Evolutionary conservation across 371 early-diverging fungal species (phyloP).

Genomic region (Conidiobolus incongruus): DNA sequence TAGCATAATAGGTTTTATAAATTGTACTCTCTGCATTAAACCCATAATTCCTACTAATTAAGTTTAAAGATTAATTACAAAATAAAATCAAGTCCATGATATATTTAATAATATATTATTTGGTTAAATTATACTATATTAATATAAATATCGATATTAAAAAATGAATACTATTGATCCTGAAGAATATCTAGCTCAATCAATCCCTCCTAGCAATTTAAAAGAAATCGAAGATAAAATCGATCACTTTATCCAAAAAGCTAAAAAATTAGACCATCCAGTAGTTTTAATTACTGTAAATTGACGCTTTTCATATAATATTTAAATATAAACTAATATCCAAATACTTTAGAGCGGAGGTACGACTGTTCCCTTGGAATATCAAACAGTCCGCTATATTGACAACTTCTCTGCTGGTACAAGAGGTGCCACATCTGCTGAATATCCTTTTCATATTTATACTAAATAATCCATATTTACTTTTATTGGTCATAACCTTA

Average conservation of each 20-base stretch:
- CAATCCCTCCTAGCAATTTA: not conserved
- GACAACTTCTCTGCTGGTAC: conserved; percentile 96
- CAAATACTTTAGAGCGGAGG: conserved; percentile 56
- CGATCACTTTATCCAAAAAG: not conserved
- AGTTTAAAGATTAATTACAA: too few relatives aligned
- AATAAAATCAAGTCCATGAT: too few relatives aligned
- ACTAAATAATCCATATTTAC: not conserved
- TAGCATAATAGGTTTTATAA: too few relatives aligned
- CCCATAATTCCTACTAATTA: too few relatives aligned
- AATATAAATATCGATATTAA: not conserved
- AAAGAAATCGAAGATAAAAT: too few relatives aligned
- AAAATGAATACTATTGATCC: not conserved
- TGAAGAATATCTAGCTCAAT: not conserved
- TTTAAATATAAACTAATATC: not conserved
- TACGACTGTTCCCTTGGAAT: conserved; percentile 90
- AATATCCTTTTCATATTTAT: conserved; percentile 20
- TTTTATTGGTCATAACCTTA: not conserved
- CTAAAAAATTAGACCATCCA: not conserved
- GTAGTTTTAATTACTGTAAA: conserved; percentile 9
- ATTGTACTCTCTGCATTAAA: too few relatives aligned
- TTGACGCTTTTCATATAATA: not conserved
- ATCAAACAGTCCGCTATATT: conserved; percentile 92
- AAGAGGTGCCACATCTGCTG: conserved; percentile 88
- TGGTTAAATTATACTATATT: not conserved
- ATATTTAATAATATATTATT: not conserved